Base-by-base conservation (phyloP, 2,329 filamentous ascomycete genomes). In the Lasiodiplodia theobromae region DNA sequence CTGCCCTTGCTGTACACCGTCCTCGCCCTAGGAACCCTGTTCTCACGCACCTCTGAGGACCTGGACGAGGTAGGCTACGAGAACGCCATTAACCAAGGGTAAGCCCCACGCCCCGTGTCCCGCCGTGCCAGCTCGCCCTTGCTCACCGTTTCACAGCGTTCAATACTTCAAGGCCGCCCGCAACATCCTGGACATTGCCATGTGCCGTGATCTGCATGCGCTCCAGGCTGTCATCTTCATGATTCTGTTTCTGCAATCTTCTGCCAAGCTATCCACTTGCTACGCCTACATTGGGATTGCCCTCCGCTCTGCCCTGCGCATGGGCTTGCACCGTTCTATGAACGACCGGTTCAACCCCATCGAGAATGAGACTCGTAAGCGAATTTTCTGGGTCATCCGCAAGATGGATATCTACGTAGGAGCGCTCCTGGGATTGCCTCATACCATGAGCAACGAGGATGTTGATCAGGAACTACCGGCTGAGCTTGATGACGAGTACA, bases 351-450 rank as follows among this genome's bases (percentile, higher is more conserved):
- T 85, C 72, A 81, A 78, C 58, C 83, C 82, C 0, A 81, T 86
- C 56, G 83, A 85, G 70, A 77, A 80, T 10, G 83, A 86, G 71
- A 82, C 77, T 21, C 77, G 84, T 31, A 86, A 86, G 74, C 78
- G 84, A n/a, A 74, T 84, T 47, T 86, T 86, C 72, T 86, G 83
- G 84, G 80, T 82, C 6, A 82, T 85, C 60, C 79, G 82, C 47
- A 81, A 84, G 70, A 82, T 86, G 81, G 84, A 86, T 69, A 81
- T 82, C n/a, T 85, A 85, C 69, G 82, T 85, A 23, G 83, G 83
- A 14, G 83, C 83, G 8, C 81, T 85, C 78, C 77, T 85, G 14
- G 84, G 84, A 8, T 73, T 86, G 49, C 84, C 84, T 8, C 80
- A 81, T 49, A 84, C 82, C 11, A 70, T 86, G 28, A 81, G 80